phyloP scores from a whole-genome alignment of 2,329 filamentous ascomycete genomes.

The Colletotrichum tabaci region DNA sequence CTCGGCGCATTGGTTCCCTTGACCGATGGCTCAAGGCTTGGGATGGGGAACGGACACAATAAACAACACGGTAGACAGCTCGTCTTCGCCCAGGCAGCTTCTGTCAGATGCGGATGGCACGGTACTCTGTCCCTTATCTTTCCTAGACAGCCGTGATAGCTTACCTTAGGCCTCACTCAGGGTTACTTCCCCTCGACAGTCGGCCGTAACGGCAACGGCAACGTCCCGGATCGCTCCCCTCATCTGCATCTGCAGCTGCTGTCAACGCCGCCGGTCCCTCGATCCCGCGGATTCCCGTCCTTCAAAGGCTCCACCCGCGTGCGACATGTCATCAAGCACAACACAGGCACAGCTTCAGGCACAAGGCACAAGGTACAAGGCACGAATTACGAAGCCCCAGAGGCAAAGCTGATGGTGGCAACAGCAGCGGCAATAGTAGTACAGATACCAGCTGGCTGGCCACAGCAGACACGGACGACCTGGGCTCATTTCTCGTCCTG shows the following conservation, averaged over 20 bases:
- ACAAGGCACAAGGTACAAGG: not conserved
- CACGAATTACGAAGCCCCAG: not conserved
- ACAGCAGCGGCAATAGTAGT: not conserved
- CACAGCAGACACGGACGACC: not conserved
- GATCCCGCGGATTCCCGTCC: constrained; percentile 35
- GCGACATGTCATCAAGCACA: constrained; percentile 31
- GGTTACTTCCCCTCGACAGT: not conserved
- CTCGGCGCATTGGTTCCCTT: not conserved
- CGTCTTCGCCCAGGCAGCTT: not conserved
- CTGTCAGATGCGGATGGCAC: not conserved
- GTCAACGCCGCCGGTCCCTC: constrained; percentile 16
- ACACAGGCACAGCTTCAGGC: not conserved
- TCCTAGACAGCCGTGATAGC: constrained; percentile 21
- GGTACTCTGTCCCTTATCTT: not conserved
- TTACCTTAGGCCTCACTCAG: not conserved
- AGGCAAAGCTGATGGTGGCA: constrained; percentile 16
- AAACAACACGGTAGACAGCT: no score
- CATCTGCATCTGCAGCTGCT: constrained; percentile 15
- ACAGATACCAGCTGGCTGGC: no score
- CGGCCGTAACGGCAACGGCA: not conserved
- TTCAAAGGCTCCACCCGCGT: constrained; percentile 27
- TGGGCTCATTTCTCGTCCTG: constrained; percentile 41
- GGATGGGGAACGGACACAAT: not conserved
- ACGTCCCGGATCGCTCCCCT: constrained; percentile 11
- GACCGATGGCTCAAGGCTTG: not conserved